These are phyloP conservation scores for Beta lomatogona DNA, from an alignment of 179 eudicot genomes.

Conservation along the genomic window DNA sequence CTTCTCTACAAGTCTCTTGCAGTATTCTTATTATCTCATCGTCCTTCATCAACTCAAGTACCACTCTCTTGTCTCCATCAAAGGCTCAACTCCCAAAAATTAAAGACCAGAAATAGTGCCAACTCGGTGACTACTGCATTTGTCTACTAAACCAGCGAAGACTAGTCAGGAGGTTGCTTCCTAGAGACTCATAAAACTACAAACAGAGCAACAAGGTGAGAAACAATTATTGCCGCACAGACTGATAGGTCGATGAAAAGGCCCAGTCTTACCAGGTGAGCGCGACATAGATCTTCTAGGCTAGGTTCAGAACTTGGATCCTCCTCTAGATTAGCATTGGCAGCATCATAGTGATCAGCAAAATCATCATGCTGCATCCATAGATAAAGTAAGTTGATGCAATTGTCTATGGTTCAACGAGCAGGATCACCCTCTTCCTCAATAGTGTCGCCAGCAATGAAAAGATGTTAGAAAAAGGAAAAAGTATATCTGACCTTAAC, in stretches of 20 bases:
- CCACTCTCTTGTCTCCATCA: not conserved
- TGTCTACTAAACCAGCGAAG: not conserved
- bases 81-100: not conserved
- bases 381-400: constrained; percentile 17
- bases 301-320: constrained; percentile 62
- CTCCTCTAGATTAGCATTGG: constrained; percentile 36
- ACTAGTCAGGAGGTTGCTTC: not conserved
- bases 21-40: not conserved
- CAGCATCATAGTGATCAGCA: constrained; percentile 37
- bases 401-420: constrained; percentile 3
- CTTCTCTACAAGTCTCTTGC: not conserved
- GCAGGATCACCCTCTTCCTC: not conserved
- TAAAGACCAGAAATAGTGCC: not conserved
- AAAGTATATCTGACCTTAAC: constrained; percentile 24
- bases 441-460: not conserved
- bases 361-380: constrained; percentile 57
- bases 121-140: not conserved
- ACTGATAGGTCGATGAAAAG: constrained; percentile 2
- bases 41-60: not conserved
- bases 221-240: constrained; percentile 2
- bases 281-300: constrained; percentile 91
- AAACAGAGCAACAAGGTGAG: not conserved
- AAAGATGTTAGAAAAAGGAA: not conserved
- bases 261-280: constrained; percentile 67
- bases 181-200: not conserved